A percentile compares a stretch with the other conserved stretches of the same genome.
Evolutionary conservation across 495 filamentous ascomycete species (phyloP).

Genomic region (Filosporella fistucella): DNA sequence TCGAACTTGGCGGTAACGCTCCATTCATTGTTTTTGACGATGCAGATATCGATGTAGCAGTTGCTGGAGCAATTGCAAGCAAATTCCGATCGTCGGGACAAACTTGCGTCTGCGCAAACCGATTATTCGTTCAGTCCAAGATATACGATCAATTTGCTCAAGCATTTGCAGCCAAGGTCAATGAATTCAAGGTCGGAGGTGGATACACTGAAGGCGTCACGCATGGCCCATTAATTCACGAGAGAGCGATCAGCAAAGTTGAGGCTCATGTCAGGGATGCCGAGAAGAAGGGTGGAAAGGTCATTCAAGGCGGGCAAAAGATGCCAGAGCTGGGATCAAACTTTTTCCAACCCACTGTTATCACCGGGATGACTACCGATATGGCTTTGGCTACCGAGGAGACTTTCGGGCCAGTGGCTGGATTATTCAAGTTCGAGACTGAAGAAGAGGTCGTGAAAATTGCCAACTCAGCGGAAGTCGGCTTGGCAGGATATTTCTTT

Average conservation of each 20-base stretch:
- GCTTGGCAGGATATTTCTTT: constrained; percentile 85
- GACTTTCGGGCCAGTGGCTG: constrained; percentile 85
- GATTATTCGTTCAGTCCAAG: constrained; percentile 75
- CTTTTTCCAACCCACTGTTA: constrained; percentile 79
- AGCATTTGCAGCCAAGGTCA: constrained; percentile 70
- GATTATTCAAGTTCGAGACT: constrained; percentile 74
- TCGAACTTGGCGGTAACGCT: constrained; percentile 88
- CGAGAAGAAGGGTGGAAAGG: constrained; percentile 63
- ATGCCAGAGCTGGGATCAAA: constrained; percentile 62
- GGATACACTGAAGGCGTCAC: constrained; percentile 68
- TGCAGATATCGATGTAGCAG: constrained; percentile 73
- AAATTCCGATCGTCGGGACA: constrained; percentile 89
- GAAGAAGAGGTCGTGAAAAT: constrained; percentile 81
- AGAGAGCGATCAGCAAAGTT: constrained; percentile 69
- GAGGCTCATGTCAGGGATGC: constrained; percentile 76
- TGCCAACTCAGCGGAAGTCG: constrained; percentile 73
- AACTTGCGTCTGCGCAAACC: constrained; percentile 88
- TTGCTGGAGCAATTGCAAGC: constrained; percentile 66
- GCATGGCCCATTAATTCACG: constrained; percentile 81
- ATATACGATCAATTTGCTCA: constrained; percentile 73
- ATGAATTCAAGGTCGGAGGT: constrained; percentile 69
- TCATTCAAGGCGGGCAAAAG: constrained; percentile 66
- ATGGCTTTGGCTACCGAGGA: constrained; percentile 79
- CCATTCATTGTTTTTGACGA: constrained; percentile 95
- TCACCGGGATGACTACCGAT: constrained; percentile 73